A percentile compares a stretch with the other conserved stretches of the same genome.
Evolutionary conservation across 2,329 filamentous ascomycete species (phyloP).

Genomic region (Ascochyta pisi): DNA sequence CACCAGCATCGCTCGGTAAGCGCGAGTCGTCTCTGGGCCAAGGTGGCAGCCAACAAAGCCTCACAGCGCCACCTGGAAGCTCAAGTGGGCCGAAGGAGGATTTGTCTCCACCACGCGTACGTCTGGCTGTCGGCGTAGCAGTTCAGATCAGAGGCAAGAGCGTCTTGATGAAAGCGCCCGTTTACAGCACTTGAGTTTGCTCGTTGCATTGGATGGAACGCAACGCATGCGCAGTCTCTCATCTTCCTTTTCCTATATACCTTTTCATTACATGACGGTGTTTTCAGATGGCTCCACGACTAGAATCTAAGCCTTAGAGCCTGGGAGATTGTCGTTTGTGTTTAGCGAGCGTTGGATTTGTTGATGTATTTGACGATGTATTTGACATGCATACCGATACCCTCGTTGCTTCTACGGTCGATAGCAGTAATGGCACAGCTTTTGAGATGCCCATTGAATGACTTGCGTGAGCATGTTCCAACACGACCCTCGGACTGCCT

Average conservation of each 20-base stretch:
- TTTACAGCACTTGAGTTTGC: slow-evolving; percentile 48
- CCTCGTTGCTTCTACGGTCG: slow-evolving; percentile 42
- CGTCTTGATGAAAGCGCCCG: slow-evolving; percentile 58
- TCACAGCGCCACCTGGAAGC: slow-evolving; percentile 49
- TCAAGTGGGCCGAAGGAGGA: slow-evolving; percentile 50
- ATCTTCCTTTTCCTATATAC: slow-evolving; percentile 1
- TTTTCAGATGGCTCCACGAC: slow-evolving; percentile 16
- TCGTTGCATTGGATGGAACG: slow-evolving; percentile 4
- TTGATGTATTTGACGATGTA: slow-evolving; percentile 6
- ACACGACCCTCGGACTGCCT: slow-evolving; percentile 10
- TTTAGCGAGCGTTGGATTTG: slow-evolving; percentile 21
- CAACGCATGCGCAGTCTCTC: not conserved
- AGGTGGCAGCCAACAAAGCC: slow-evolving; percentile 47
- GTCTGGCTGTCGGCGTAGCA: slow-evolving; percentile 56
- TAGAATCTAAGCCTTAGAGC: slow-evolving; percentile 14
- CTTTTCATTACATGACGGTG: slow-evolving; percentile 10
- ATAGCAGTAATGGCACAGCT: slow-evolving; percentile 2
- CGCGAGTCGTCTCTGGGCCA: slow-evolving; percentile 49
- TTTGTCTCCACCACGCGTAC: slow-evolving; percentile 51
- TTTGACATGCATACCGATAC: slow-evolving; percentile 42
- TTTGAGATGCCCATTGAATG: not conserved
- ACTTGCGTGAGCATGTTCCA: not conserved
- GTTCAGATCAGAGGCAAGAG: slow-evolving; percentile 58
- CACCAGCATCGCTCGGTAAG: slow-evolving; percentile 46
- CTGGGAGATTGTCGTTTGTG: slow-evolving; percentile 7